phyloP scores from a whole-genome alignment of 2,329 filamentous ascomycete species.

The Huntiella abstrusa region DNA sequence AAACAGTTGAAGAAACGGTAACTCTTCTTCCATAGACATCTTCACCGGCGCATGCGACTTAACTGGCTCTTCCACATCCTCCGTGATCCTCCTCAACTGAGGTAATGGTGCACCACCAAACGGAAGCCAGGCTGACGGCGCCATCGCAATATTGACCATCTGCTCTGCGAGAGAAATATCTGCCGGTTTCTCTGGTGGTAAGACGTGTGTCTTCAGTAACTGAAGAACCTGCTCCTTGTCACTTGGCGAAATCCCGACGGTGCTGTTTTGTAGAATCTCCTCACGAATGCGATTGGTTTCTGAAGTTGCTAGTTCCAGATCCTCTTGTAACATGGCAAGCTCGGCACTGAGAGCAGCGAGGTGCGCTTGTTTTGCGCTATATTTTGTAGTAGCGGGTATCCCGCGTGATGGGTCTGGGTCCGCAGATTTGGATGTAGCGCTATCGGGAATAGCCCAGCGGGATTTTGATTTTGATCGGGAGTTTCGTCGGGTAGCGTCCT shows the following conservation, averaged over 20 bases:
- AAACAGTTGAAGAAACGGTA: constrained; percentile 53
- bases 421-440: constrained; percentile 5
- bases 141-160: constrained; percentile 29
- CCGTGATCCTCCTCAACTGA: background rate
- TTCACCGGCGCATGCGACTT: constrained; percentile 45
- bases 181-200: constrained; percentile 19
- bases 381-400: constrained; percentile 22
- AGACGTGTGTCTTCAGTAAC: constrained; percentile 18
- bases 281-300: constrained; percentile 36
- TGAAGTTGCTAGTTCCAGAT: constrained; percentile 35
- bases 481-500: background rate
- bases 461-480: constrained; percentile 4
- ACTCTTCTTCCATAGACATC: constrained; percentile 43
- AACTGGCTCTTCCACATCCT: constrained; percentile 12
- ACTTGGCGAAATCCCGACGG: background rate
- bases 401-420: constrained; percentile 20
- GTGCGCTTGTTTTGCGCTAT: constrained; percentile 30
- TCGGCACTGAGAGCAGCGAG: constrained; percentile 36
- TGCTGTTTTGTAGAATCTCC: constrained; percentile 15
- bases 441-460: background rate
- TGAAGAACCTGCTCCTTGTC: constrained; percentile 7
- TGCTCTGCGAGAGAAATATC: constrained; percentile 19
- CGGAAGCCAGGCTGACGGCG: constrained; percentile 32
- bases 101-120: constrained; percentile 21
- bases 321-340: constrained; percentile 35